Evolutionary conservation across 2,329 filamentous ascomycete genomes (phyloP).

Genomic region (Aspergillus aculeatinus): DNA sequence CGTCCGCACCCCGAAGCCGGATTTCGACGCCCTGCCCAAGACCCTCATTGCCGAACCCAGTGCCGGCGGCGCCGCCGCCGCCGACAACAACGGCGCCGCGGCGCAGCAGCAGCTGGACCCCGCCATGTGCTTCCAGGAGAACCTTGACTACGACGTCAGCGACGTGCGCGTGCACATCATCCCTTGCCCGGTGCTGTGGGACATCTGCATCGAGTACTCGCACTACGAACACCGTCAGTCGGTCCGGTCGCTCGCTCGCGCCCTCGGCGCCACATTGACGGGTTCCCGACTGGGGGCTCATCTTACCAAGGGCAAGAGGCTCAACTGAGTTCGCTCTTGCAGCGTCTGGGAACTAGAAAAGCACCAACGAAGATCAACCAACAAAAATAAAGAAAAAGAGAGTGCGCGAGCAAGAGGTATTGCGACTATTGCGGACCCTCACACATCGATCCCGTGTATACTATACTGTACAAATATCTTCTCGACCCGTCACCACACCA

Average conservation of each 20-base stretch:
- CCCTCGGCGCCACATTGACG: slow-evolving; percentile 33
- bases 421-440: no score
- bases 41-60: slow-evolving; percentile 10
- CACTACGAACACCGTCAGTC: slow-evolving; percentile 26
- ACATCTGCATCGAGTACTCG: slow-evolving; percentile 39
- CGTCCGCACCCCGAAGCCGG: slow-evolving; percentile 26
- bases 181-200: slow-evolving; percentile 32
- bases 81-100: neutral
- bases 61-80: neutral
- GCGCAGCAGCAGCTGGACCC: slow-evolving; percentile 19
- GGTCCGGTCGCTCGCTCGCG: slow-evolving; percentile 24
- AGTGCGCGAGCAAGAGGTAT: no score
- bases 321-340: neutral
- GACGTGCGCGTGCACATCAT: slow-evolving; percentile 32
- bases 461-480: no score
- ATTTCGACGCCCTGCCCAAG: slow-evolving; percentile 25
- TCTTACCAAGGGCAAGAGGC: neutral
- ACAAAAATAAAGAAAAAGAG: no score
- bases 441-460: no score
- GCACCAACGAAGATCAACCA: no score
- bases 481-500: no score
- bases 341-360: no score
- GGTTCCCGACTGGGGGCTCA: slow-evolving; percentile 22
- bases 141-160: slow-evolving; percentile 36
- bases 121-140: slow-evolving; percentile 25